Evolutionary conservation across 2,329 filamentous ascomycete genomes (phyloP).

Genomic region (Verruconis gallopava): DNA sequence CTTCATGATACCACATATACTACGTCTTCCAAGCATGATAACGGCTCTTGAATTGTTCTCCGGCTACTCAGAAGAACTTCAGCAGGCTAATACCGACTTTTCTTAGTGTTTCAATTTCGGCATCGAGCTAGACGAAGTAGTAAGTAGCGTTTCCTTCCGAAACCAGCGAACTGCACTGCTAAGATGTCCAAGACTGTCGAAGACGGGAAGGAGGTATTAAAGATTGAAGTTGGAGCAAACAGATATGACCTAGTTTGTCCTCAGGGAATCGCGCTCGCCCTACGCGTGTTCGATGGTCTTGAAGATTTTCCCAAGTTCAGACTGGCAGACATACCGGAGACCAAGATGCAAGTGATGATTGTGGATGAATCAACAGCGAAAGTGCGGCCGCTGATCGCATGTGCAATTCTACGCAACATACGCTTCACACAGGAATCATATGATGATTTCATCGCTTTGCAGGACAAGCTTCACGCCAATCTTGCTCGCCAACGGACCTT

Average conservation of each 20-base stretch:
- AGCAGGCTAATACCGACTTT: too few species aligned
- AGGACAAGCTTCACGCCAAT: slow-evolving; percentile 97
- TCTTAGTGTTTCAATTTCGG: slow-evolving; percentile 25
- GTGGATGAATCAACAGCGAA: slow-evolving; percentile 61
- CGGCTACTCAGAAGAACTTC: too few species aligned
- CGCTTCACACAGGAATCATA: slow-evolving; percentile 86
- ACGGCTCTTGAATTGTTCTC: too few species aligned
- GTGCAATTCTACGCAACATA: slow-evolving; percentile 78
- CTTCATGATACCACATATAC: too few species aligned
- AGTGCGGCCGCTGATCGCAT: slow-evolving; percentile 79
- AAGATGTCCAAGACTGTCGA: slow-evolving; percentile 46
- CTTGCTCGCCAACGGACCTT: slow-evolving; percentile 83
- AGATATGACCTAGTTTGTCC: slow-evolving; percentile 90
- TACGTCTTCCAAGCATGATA: too few species aligned
- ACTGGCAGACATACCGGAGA: slow-evolving; percentile 57
- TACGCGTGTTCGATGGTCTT: slow-evolving; percentile 84
- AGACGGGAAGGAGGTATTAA: slow-evolving; percentile 64
- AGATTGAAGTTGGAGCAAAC: slow-evolving; percentile 97
- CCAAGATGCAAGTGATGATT: slow-evolving; percentile 66
- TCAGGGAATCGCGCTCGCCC: slow-evolving; percentile 88
- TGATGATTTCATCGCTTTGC: slow-evolving; percentile 91
- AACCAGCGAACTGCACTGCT: slow-evolving; percentile 14
- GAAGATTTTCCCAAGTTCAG: slow-evolving; percentile 65
- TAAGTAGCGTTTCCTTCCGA: slow-evolving; percentile 18
- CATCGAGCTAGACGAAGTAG: slow-evolving; percentile 93